Evolutionary conservation across 495 filamentous ascomycete species (phyloP), one percentile per base, ranked within the genome.

Genomic region (Xylaria curta): DNA sequence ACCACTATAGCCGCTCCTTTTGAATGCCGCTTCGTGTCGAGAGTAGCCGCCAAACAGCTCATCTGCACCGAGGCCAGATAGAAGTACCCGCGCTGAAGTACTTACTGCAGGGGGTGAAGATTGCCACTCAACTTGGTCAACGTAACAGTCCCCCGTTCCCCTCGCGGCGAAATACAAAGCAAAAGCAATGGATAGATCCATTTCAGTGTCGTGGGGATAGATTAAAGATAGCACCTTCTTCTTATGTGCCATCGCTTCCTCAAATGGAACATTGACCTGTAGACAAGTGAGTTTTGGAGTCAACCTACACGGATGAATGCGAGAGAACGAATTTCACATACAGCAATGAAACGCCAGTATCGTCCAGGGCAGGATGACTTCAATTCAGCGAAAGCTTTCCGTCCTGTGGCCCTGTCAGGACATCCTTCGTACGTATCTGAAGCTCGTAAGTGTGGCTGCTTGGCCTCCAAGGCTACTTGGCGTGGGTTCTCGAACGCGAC

Each of bases 401-500:
- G 88, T 24, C 93, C 96, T 2, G 97, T 98, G 49, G 92, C 86
- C 58, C 96, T 90, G 78, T 99, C 96, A 0, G 96, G 97, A 74
- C 96, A 99, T 62, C 85, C 81, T 76, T 95, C 93, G 78, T 94
- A 99, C 9, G 84, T 83, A 66, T 83, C 80, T 5, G 72, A 40
- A 19, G 76, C 58, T 26, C 73, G 69, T 33, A 53, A 28, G 24
- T 63, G 53, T 10, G 75, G 66, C 12, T 72, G 28, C 1, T 54
- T 68, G 65, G 77, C 74, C 36, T 72, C 67, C 38, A 78, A 58
- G 2, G 75, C 68, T 17, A 74, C 72, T 42, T 73, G 89, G 26
- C 95, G 88, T 0, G 93, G 94, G 75, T 99, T 99, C 78, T 99
- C 93, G 74, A 99, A 99, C 0, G 94, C 96, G 54, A 99, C 95